A percentile compares a stretch with the other conserved stretches of the same genome.
These are phyloP conservation scores for Alternaria triticimaculans DNA, from an alignment of 2,329 filamentous ascomycete genomes.

Conservation along the genomic window DNA sequence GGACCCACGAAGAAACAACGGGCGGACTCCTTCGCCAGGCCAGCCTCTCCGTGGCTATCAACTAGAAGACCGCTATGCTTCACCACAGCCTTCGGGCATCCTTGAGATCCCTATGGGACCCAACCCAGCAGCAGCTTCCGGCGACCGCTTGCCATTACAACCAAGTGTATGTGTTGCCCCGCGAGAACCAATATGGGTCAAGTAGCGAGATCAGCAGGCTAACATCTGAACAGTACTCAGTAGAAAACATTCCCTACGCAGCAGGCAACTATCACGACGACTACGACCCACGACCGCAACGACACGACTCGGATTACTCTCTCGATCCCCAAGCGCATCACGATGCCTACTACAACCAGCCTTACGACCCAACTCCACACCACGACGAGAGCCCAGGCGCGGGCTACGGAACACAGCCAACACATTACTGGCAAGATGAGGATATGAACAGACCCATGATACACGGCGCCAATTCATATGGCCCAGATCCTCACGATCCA, in stretches of 20 bases:
- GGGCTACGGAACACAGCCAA: slow-evolving; percentile 56
- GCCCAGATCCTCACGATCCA: slow-evolving; percentile 63
- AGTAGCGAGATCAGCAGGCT: slow-evolving; percentile 1
- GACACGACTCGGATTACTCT: slow-evolving; percentile 68
- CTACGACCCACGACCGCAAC: slow-evolving; percentile 57
- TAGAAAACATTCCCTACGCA: slow-evolving; percentile 71
- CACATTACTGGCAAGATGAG: slow-evolving; percentile 70
- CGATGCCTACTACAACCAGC: slow-evolving; percentile 83
- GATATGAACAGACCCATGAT: slow-evolving; percentile 81
- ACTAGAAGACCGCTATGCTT: slow-evolving; percentile 76
- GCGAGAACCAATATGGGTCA: not conserved
- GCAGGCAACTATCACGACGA: slow-evolving; percentile 66
- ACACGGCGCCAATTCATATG: slow-evolving; percentile 65
- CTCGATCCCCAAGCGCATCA: slow-evolving; percentile 85
- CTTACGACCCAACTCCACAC: slow-evolving; percentile 73
- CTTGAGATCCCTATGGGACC: slow-evolving; percentile 74
- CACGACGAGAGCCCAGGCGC: slow-evolving; percentile 64
- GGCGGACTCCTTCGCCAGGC: slow-evolving; percentile 74
- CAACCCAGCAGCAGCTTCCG: slow-evolving; percentile 63
- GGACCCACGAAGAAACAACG: slow-evolving; percentile 58
- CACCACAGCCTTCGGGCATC: slow-evolving; percentile 49
- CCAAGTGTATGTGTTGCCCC: slow-evolving; percentile 71
- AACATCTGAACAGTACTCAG: slow-evolving; percentile 64
- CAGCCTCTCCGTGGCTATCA: slow-evolving; percentile 80
- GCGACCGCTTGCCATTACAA: slow-evolving; percentile 81